Evolutionary conservation across 768 basidiomycete genomes (phyloP).

Genomic region (Lentinula sp.): DNA sequence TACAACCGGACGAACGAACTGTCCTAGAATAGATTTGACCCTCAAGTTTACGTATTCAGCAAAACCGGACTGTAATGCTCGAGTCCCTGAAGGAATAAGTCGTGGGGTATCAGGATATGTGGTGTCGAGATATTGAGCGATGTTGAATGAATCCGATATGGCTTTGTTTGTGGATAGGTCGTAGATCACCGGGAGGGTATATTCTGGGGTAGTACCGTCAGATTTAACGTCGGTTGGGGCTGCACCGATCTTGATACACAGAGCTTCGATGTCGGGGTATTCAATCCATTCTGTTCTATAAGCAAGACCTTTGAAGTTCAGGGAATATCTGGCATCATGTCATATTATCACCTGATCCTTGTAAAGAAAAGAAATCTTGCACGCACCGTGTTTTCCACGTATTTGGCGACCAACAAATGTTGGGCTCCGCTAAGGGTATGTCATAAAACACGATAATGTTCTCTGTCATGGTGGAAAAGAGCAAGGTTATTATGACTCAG

Average conservation of each 20-base stretch:
- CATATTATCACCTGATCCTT: too few relatives aligned
- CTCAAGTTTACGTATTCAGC: not conserved
- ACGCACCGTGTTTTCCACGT: constrained; percentile 37
- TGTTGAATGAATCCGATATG: constrained; percentile 29
- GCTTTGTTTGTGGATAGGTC: constrained; percentile 27
- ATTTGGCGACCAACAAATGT: constrained; percentile 36
- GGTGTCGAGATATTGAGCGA: constrained; percentile 36
- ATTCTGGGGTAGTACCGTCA: constrained; percentile 21
- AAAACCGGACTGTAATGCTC: constrained; percentile 12
- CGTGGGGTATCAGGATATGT: constrained; percentile 28
- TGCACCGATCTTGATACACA: constrained; percentile 27
- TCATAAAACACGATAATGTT: constrained; percentile 37
- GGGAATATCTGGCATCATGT: constrained; percentile 10
- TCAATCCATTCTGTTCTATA: constrained; percentile 35
- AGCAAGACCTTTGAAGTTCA: constrained; percentile 26
- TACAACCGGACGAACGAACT: constrained; percentile 12
- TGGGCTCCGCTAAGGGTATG: constrained; percentile 26
- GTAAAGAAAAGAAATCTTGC: not conserved
- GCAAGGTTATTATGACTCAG: not conserved
- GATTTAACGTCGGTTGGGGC: constrained; percentile 17
- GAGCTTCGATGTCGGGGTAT: constrained; percentile 30
- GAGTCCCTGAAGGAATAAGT: constrained; percentile 24
- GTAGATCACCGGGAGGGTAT: constrained; percentile 34
- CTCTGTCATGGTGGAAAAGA: constrained; percentile 4
- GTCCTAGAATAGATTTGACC: constrained; percentile 9